Evolutionary conservation across 768 basidiomycete species (phyloP), one percentile per base, ranked within the genome.

Genomic region (Podaxis sp.): DNA sequence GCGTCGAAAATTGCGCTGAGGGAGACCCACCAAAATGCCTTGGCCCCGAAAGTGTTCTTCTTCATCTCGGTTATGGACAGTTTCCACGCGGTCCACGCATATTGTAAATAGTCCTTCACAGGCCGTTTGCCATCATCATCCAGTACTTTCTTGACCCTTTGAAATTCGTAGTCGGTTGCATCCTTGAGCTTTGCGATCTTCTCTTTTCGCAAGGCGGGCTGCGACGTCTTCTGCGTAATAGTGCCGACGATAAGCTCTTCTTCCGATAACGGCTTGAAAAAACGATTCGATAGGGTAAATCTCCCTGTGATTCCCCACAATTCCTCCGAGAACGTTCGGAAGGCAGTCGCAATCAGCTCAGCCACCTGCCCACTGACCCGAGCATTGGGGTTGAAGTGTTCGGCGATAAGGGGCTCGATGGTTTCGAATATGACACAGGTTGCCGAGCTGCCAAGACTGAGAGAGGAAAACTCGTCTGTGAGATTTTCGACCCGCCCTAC

Each of bases 221-320:
- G 85, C 0, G 85, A 82, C 19, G 78, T 83, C 63, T 86, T 86
- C 15, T 86, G 85, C 0, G 83, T 74, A 59, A 89, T 89, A 0
- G 87, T 88, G 0, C 89, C 88, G 24, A 89, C 71, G 2, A 87
- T 73, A 0, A 82, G 84, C 68, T 89, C 89, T 68, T 84, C 86
- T 67, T 89, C 87, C 11, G 80, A 81, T 1, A 88, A 72, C 44
- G 76, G 74, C 1, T 76, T 74, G 2, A 68, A 72, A 26, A 74
- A 75, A 17, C 69, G 65, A 58, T 76, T 74, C 2, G 80, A 82
- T 0, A 87, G 73, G 1, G 80, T 79, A 68, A 82, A 75, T 9
- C 74, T 69, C 15, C 73, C 67, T 62, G 84, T 86, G 13, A 86
- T 80, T 6, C 70, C 73, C 30, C 75, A 76, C 39, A 90, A 68